phyloP scores from a whole-genome alignment of 2,329 filamentous ascomycete species.

The Colletotrichum sp. region DNA sequence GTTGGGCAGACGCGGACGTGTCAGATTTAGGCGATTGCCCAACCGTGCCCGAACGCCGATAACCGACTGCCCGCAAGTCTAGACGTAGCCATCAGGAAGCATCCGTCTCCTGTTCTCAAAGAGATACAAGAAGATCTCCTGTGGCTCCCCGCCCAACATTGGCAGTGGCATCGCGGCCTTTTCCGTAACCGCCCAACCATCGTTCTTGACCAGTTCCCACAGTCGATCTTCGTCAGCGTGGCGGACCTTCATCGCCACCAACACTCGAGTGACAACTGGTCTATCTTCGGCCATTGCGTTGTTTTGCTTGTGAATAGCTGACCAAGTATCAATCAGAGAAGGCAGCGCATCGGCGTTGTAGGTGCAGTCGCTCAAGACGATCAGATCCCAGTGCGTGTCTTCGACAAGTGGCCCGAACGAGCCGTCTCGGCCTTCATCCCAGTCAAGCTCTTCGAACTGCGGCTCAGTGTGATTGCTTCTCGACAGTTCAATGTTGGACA shows the following conservation, averaged over 20 bases:
- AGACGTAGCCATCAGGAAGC: not conserved
- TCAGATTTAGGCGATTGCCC: not conserved
- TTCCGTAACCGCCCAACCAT: constrained; percentile 50
- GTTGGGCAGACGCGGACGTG: not conserved
- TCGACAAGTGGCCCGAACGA: constrained; percentile 44
- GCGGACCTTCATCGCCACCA: constrained; percentile 61
- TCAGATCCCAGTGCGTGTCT: constrained; percentile 53
- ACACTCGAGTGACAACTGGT: constrained; percentile 42
- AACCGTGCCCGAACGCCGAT: not conserved
- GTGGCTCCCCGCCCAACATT: constrained; percentile 45
- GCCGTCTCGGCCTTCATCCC: constrained; percentile 55
- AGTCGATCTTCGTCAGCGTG: constrained; percentile 57
- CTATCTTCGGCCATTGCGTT: not conserved
- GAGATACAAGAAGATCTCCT: constrained; percentile 58
- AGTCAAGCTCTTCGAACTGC: constrained; percentile 61
- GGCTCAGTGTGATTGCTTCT: constrained; percentile 24
- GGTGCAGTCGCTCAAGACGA: constrained; percentile 65
- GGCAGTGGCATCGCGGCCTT: constrained; percentile 49
- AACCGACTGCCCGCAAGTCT: not conserved
- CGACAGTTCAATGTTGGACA: constrained; percentile 47
- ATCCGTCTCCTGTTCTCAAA: constrained; percentile 35
- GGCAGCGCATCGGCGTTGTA: constrained; percentile 64
- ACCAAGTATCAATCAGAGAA: constrained; percentile 57
- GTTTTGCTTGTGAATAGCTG: constrained; percentile 49
- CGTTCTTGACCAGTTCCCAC: constrained; percentile 49